Evolutionary conservation across 768 basidiomycete genomes (phyloP).

Genomic region (Sarcodon aspratus): DNA sequence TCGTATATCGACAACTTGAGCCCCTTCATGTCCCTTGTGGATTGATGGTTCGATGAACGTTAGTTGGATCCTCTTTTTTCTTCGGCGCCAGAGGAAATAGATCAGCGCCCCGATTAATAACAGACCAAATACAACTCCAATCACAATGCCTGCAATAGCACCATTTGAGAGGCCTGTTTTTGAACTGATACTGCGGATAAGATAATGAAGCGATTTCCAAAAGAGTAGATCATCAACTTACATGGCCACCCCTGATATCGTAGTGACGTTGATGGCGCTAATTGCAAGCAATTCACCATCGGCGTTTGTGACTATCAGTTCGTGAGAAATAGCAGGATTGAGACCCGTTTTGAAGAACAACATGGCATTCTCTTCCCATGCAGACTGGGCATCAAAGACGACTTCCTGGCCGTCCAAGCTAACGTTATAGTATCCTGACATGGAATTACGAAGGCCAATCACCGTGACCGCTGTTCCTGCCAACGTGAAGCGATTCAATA

Average conservation of each 20-base stretch:
- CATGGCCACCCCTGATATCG: constrained; percentile 22
- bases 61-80: constrained; percentile 17
- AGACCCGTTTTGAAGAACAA: constrained; percentile 58
- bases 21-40: background rate
- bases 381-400: constrained; percentile 37
- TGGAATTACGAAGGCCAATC: constrained; percentile 45
- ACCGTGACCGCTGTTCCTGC: constrained; percentile 54
- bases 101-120: constrained; percentile 33
- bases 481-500: constrained; percentile 3
- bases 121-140: constrained; percentile 44
- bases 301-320: constrained; percentile 43
- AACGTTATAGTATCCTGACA: constrained; percentile 48
- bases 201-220: background rate
- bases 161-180: constrained; percentile 24
- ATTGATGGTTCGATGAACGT: background rate
- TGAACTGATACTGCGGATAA: constrained; percentile 2
- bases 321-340: constrained; percentile 35
- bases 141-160: constrained; percentile 54
- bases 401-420: constrained; percentile 30
- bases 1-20: background rate
- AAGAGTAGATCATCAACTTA: constrained; percentile 13
- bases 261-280: constrained; percentile 40
- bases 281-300: constrained; percentile 40
- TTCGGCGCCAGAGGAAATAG: constrained; percentile 33
- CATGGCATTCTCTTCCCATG: constrained; percentile 39